Conservation (phyloP, 148 eudicot species). For the Cornus kousa region DNA sequence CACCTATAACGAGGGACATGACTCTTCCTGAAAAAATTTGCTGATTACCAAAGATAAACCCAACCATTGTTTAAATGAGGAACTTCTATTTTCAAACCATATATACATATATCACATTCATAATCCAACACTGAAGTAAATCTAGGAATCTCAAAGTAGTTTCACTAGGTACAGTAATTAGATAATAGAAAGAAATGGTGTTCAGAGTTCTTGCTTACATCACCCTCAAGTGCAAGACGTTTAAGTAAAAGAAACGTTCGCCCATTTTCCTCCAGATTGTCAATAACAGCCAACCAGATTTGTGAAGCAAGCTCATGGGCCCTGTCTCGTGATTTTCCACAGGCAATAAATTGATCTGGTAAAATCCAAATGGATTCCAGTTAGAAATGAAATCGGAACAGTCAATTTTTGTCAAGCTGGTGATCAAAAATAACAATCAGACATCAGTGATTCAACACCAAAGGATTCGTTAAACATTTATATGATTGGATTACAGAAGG, state of each 20-base stretch:
- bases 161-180: background rate
- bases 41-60: no score
- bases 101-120: background rate
- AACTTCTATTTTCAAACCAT: no score
- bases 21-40: no score
- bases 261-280: slow-evolving; percentile 67
- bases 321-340: slow-evolving; percentile 62
- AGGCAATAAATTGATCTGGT: slow-evolving; percentile 84
- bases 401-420: slow-evolving; percentile 7
- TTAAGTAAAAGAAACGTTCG: slow-evolving; percentile 55
- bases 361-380: slow-evolving; percentile 5
- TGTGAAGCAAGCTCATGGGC: slow-evolving; percentile 63
- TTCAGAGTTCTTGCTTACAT: slow-evolving; percentile 38
- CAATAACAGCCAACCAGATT: slow-evolving; percentile 74
- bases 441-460: background rate
- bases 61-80: no score
- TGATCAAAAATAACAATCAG: background rate
- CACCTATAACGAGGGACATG: no score
- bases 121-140: background rate
- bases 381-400: background rate
- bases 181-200: slow-evolving; percentile 1
- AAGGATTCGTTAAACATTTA: background rate
- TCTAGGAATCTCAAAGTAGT: background rate
- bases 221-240: slow-evolving; percentile 63
- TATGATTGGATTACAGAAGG: background rate